Percentiles rank a stretch among this genome's conserved stretches.
These are phyloP conservation scores for Fomitopsis serialis DNA, from an alignment of 768 basidiomycete genomes.

Conservation along the genomic window DNA sequence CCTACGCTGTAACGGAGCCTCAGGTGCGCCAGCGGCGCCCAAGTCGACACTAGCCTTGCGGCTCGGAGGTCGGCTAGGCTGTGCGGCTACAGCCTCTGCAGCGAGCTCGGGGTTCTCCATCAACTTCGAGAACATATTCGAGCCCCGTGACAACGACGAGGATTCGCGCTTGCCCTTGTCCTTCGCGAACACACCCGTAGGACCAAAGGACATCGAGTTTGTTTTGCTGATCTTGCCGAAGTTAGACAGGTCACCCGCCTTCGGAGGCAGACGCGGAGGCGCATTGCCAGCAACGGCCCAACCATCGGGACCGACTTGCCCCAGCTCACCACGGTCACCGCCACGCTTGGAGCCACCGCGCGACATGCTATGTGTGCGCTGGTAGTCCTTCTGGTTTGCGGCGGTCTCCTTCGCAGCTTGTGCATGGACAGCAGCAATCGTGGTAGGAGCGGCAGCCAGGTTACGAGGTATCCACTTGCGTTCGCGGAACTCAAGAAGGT, in stretches of 20 bases:
- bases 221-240: constrained; percentile 82
- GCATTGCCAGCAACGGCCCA: constrained; percentile 56
- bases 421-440: constrained; percentile 85
- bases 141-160: constrained; percentile 69
- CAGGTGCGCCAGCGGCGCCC: constrained; percentile 37
- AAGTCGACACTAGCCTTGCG: constrained; percentile 50
- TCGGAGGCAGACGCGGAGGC: constrained; percentile 49
- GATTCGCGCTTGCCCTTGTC: constrained; percentile 61
- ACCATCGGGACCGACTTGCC: constrained; percentile 71
- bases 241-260: constrained; percentile 81
- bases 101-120: constrained; percentile 54
- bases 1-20: constrained; percentile 52
- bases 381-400: constrained; percentile 69
- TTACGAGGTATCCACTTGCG: constrained; percentile 78
- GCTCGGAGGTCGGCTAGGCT: constrained; percentile 42
- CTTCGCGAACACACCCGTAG: constrained; percentile 79
- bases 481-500: too few relatives aligned
- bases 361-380: constrained; percentile 72
- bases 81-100: constrained; percentile 33
- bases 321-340: constrained; percentile 54
- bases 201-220: constrained; percentile 72
- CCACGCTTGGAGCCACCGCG: constrained; percentile 89
- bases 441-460: constrained; percentile 71
- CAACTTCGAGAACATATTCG: constrained; percentile 88
- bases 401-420: constrained; percentile 90